Percentiles rank a stretch among this genome's conserved stretches.
Conservation (phyloP, 768 basidiomycete genomes). For the Crepidotus variabilis region DNA sequence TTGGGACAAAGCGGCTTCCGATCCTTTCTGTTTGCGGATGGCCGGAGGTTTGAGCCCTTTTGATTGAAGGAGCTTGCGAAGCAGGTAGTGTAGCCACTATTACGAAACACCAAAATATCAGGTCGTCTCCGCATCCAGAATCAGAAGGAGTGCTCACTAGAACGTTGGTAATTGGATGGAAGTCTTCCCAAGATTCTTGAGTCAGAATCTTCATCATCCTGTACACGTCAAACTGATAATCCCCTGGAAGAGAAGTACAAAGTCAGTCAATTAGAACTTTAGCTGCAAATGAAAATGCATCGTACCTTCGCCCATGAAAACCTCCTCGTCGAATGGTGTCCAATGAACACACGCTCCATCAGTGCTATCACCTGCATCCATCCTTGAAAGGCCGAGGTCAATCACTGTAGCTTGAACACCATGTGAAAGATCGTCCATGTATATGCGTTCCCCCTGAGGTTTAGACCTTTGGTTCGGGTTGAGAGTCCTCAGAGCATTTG, state of each 20-base stretch:
- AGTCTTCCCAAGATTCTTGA: conserved; percentile 66
- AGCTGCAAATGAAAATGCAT: background rate
- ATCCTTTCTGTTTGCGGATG: conserved; percentile 36
- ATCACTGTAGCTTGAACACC: conserved; percentile 85
- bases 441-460: conserved; percentile 21
- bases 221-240: conserved; percentile 95
- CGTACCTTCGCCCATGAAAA: conserved; percentile 88
- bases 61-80: conserved; percentile 62
- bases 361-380: conserved; percentile 53
- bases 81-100: conserved; percentile 91
- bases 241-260: conserved; percentile 44
- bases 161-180: conserved; percentile 82
- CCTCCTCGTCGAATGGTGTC: conserved; percentile 83
- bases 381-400: conserved; percentile 90
- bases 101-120: background rate
- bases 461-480: conserved; percentile 29
- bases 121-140: conserved; percentile 8
- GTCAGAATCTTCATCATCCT: conserved; percentile 75
- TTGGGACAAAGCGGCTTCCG: conserved; percentile 10
- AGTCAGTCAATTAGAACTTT: background rate
- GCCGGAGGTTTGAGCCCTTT: conserved; percentile 64
- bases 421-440: conserved; percentile 64
- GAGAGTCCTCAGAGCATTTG: conserved; percentile 29
- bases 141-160: conserved; percentile 53
- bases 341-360: conserved; percentile 54